These are phyloP conservation scores for Solanum verrucosum DNA, from an alignment of 257 asterid species.

Conservation along the genomic window DNA sequence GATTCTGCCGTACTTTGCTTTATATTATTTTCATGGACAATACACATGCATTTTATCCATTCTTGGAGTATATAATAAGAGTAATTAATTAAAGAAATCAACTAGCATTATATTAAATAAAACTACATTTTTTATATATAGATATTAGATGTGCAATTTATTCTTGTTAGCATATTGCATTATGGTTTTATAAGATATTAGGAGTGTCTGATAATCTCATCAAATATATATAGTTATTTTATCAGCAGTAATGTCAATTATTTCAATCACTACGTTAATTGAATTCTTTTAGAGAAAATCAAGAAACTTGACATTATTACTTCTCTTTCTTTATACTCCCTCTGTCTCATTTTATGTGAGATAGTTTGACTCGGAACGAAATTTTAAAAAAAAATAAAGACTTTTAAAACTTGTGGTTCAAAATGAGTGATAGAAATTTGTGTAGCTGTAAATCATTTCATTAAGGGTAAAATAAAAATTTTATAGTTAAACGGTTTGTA, in stretches of 20 bases:
- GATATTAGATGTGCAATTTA: neutral
- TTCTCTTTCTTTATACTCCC: neutral
- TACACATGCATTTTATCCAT: neutral
- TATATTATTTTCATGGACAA: neutral
- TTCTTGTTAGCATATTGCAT: neutral
- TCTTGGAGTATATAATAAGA: neutral
- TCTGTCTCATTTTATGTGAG: neutral
- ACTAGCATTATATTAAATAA: neutral
- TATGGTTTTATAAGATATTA: neutral
- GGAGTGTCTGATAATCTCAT: neutral
- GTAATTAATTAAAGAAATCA: neutral
- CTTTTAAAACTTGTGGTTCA: no score
- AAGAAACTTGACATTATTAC: neutral
- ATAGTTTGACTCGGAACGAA: rapidly evolving
- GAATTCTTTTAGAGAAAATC: no score
- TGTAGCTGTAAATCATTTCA: no score
- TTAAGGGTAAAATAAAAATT: no score
- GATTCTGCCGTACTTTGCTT: neutral
- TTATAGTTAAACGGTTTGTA: no score
- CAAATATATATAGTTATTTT: neutral
- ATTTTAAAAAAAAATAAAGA: no score
- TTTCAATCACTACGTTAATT: neutral
- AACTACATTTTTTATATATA: neutral
- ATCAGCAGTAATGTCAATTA: neutral
- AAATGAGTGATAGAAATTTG: no score